Percentiles rank a stretch among this genome's conserved stretches.
Evolutionary conservation across 2,329 filamentous ascomycete species (phyloP).

Genomic region (Scytalidium lignicola): DNA sequence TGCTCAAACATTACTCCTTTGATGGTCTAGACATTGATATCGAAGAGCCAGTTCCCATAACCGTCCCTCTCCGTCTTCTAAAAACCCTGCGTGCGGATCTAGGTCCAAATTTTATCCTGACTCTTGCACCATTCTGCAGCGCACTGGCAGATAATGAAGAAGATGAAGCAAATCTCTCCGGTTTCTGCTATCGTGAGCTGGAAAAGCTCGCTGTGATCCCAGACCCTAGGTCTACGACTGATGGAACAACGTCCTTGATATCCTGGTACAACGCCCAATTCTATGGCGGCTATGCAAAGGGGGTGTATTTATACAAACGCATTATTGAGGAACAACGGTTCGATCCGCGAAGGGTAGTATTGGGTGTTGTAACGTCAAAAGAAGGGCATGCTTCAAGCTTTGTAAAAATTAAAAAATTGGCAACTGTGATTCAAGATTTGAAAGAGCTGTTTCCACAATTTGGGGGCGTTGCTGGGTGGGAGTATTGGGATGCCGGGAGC

Average conservation of each 20-base stretch:
- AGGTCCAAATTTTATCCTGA: constrained; percentile 64
- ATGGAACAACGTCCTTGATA: constrained; percentile 38
- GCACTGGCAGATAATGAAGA: constrained; percentile 64
- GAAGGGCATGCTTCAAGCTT: constrained; percentile 60
- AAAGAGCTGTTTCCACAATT: constrained; percentile 39
- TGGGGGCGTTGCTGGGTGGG: constrained; percentile 88
- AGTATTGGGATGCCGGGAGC: constrained; percentile 73
- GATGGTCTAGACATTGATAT: constrained; percentile 89
- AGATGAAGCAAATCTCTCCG: constrained; percentile 50
- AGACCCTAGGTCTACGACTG: neutral
- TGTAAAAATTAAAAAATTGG: constrained; percentile 52
- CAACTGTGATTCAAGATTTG: constrained; percentile 49
- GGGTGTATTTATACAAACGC: constrained; percentile 40
- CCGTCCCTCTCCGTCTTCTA: constrained; percentile 74
- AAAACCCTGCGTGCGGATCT: constrained; percentile 64
- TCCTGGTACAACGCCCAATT: constrained; percentile 87
- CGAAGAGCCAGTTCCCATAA: constrained; percentile 69
- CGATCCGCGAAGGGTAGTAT: constrained; percentile 65
- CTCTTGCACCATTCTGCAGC: constrained; percentile 53
- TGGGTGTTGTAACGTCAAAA: constrained; percentile 73
- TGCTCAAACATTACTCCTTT: constrained; percentile 70
- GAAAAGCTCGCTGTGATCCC: constrained; percentile 42
- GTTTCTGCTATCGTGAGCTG: constrained; percentile 73
- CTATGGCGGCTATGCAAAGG: constrained; percentile 64
- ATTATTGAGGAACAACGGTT: constrained; percentile 57